These are phyloP conservation scores for Bremia lactucae DNA, from an alignment of 352 stramenopile species.

Conservation along the genomic window DNA sequence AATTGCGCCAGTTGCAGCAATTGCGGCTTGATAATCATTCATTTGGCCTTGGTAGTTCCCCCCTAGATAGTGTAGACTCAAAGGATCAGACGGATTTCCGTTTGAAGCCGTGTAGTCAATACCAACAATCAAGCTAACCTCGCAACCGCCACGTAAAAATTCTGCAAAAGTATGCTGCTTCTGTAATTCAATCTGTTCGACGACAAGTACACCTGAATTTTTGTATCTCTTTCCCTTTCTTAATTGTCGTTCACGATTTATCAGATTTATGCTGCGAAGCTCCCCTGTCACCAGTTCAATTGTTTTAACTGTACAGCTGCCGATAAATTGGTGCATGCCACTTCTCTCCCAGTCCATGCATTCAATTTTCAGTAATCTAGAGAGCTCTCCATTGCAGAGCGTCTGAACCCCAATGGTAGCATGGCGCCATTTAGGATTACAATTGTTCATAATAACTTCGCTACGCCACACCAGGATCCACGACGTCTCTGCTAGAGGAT, in stretches of 20 bases:
- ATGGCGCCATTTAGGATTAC: slow-evolving; percentile 50
- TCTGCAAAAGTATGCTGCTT: slow-evolving; percentile 65
- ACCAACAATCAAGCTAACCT: slow-evolving; percentile 69
- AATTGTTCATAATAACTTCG: slow-evolving; percentile 52
- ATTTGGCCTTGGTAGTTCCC: slow-evolving; percentile 36
- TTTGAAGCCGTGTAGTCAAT: slow-evolving; percentile 81
- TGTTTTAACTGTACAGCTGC: slow-evolving; percentile 36
- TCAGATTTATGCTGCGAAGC: slow-evolving; percentile 34
- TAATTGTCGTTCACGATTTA: slow-evolving; percentile 52
- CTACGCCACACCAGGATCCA: slow-evolving; percentile 66
- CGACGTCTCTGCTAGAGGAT: slow-evolving; percentile 27
- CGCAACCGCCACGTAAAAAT: slow-evolving; percentile 52
- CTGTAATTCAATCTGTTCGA: slow-evolving; percentile 50
- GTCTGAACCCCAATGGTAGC: slow-evolving; percentile 49
- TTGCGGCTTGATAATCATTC: slow-evolving; percentile 77
- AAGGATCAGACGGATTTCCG: slow-evolving; percentile 30
- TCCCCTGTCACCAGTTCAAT: slow-evolving; percentile 52
- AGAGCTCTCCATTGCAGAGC: slow-evolving; percentile 59
- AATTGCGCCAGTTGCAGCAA: slow-evolving; percentile 51
- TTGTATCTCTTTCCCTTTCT: slow-evolving; percentile 68
- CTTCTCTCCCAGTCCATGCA: slow-evolving; percentile 74
- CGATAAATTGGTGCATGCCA: slow-evolving; percentile 61
- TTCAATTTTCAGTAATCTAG: slow-evolving; percentile 48
- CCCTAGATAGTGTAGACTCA: slow-evolving; percentile 54
- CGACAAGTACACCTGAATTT: slow-evolving; percentile 51